Base-by-base conservation (phyloP, 78 protist genomes). In the Fonticula alba region DNA sequence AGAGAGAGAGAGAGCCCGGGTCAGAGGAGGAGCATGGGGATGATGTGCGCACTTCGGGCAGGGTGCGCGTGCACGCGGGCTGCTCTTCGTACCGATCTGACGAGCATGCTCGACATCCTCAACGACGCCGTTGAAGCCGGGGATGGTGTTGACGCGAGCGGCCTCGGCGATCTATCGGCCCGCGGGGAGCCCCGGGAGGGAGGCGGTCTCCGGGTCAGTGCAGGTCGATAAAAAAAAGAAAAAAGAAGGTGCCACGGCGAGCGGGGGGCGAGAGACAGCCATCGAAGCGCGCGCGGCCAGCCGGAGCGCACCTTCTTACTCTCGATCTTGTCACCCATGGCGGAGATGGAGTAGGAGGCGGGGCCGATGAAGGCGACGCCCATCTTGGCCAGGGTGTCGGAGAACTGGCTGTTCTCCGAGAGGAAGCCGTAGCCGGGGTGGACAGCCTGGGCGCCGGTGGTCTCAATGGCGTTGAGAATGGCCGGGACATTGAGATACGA, bases 351-450 rank as follows among this genome's bases (percentile, higher is more conserved):
- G 29, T 69, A 27, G 26, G 69, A 51, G 7, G 61, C 35, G 31
- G 73, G 75, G 24, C 88, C 96, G 57, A 90, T 66, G 51, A 83
- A 90, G 20, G 57, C 57, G 36, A 90, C 31, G 27, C 87, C 87
- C 38, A 65, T 78, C 0, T 64, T 58, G 19, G 46, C 68, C 60
- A 80, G 74, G 1, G 61, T 61, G 26, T 62, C 65, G 10, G 90
- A 84, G 57, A 90, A 83, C 14, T 31, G 78, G 15, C 84, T 82
- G 63, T 80, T 75, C 78, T 90, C 96, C 1, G 90, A 82, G 37
- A 90, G 74, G 68, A 90, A 90, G 40, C 96, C 96, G 69, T 90
- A 90, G 29, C 96, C 96, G 14, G 96, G 96, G 50, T 90, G 96
- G 37, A 90, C 79, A 24, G 85, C 92, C 27, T 83, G n/a, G n/a